Percentiles rank a stretch among this genome's conserved stretches.
These are phyloP conservation scores for Phascolomyces articulosus DNA, from an alignment of 371 early-diverging fungal species.

Conservation along the genomic window DNA sequence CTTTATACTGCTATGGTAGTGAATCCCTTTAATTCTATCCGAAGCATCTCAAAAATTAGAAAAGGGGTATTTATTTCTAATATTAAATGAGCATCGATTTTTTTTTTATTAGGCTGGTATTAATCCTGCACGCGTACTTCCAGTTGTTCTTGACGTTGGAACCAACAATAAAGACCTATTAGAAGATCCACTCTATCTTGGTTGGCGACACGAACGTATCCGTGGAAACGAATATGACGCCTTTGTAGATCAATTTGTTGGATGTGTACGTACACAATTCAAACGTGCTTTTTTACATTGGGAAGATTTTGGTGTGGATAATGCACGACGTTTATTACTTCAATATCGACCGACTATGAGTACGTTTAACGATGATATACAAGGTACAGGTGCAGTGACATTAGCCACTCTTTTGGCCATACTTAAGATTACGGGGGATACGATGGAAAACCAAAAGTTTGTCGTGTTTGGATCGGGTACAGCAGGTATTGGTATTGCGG, in stretches of 20 bases:
- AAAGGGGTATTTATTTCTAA: too few relatives aligned
- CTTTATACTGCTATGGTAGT: slow-evolving; percentile 19
- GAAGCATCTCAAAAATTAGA: too few relatives aligned
- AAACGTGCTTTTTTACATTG: slow-evolving; percentile 30
- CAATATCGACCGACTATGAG: slow-evolving; percentile 23
- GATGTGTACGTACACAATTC: slow-evolving; percentile 12
- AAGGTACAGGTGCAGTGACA: slow-evolving; percentile 26
- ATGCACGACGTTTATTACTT: slow-evolving; percentile 23
- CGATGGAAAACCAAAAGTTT: slow-evolving; percentile 25
- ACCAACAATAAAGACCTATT: slow-evolving; percentile 29
- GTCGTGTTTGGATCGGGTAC: slow-evolving; percentile 37
- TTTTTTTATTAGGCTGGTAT: too few relatives aligned
- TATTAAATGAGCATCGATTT: too few relatives aligned
- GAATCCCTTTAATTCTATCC: too few relatives aligned
- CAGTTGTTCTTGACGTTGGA: slow-evolving; percentile 44
- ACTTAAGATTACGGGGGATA: slow-evolving; percentile 14
- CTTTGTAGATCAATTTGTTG: slow-evolving; percentile 35
- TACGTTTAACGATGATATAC: slow-evolving; percentile 43
- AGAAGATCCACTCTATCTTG: slow-evolving; percentile 42
- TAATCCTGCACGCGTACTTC: slow-evolving; percentile 28
- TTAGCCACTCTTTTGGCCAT: slow-evolving; percentile 20
- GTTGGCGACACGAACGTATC: slow-evolving; percentile 25
- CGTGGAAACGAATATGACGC: slow-evolving; percentile 29
- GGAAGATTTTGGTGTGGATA: slow-evolving; percentile 32
- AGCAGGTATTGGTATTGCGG: slow-evolving; percentile 34